A percentile compares a stretch with the other conserved stretches of the same genome.
phyloP scores from a whole-genome alignment of 208 protist genomes.

The Histomonas meleagridis region DNA sequence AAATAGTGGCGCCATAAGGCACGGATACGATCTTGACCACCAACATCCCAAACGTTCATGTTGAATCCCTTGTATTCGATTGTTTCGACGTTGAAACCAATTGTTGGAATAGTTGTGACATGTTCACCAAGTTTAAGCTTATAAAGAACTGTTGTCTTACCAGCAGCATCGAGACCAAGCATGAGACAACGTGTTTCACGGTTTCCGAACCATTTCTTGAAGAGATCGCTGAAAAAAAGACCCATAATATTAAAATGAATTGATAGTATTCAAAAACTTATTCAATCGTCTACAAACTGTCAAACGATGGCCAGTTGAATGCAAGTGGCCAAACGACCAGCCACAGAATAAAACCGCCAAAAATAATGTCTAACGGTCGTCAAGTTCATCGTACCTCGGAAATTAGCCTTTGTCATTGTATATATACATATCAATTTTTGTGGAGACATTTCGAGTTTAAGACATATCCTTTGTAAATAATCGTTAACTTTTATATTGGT shows the following conservation, averaged over 20 bases:
- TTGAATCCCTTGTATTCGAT: conserved; percentile 81
- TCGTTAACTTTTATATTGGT: too few species aligned
- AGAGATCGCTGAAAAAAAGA: conserved; percentile 41
- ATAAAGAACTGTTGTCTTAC: conserved; percentile 78
- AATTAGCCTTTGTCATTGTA: too few species aligned
- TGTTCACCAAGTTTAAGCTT: conserved; percentile 85
- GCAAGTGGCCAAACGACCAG: too few species aligned
- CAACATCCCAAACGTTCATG: conserved; percentile 81
- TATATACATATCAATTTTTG: too few species aligned
- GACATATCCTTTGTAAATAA: too few species aligned
- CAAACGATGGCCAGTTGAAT: too few species aligned
- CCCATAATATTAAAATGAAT: conserved; percentile 34
- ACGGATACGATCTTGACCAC: conserved; percentile 82
- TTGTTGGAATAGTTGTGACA: conserved; percentile 84
- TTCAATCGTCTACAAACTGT: too few species aligned
- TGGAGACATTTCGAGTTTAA: too few species aligned
- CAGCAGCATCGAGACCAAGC: conserved; percentile 80
- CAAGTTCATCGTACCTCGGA: too few species aligned
- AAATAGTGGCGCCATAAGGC: conserved; percentile 86
- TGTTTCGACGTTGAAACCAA: conserved; percentile 79
- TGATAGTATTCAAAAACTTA: too few species aligned
- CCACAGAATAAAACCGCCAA: too few species aligned
- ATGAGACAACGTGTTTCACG: conserved; percentile 79
- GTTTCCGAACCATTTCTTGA: conserved; percentile 38
- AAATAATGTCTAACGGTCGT: too few species aligned